These are phyloP conservation scores for Saxophila tyrrhenica DNA, from an alignment of 495 filamentous ascomycete genomes.

Conservation along the genomic window DNA sequence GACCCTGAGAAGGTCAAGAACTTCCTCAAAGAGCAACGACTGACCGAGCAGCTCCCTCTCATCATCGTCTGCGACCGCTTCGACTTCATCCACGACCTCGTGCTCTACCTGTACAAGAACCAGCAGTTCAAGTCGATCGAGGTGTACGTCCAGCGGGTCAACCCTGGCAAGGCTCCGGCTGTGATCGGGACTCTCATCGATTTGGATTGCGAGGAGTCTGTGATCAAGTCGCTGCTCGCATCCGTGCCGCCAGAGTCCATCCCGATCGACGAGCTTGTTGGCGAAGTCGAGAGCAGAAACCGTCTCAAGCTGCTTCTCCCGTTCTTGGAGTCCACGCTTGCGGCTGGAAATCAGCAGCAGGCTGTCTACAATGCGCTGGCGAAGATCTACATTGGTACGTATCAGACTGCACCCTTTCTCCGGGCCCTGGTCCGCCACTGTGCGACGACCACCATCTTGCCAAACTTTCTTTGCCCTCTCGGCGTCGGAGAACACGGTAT, in stretches of 20 bases:
- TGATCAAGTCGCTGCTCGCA: constrained; percentile 86
- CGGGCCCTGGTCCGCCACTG: too few species aligned
- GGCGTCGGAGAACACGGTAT: too few species aligned
- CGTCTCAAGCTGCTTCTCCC: constrained; percentile 90
- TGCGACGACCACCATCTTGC: too few species aligned
- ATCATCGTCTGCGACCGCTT: constrained; percentile 99
- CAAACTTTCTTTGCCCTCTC: too few species aligned
- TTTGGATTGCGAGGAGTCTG: constrained; percentile 90
- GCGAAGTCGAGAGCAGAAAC: constrained; percentile 89
- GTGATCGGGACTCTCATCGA: constrained; percentile 94
- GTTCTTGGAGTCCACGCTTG: constrained; percentile 89
- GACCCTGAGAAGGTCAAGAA: constrained; percentile 98
- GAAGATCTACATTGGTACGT: constrained; percentile 99
- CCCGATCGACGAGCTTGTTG: constrained; percentile 91
- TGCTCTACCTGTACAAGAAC: constrained; percentile 96
- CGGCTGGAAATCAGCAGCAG: constrained; percentile 88
- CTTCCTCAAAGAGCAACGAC: constrained; percentile 92
- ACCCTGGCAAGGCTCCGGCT: constrained; percentile 82
- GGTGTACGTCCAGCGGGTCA: constrained; percentile 97
- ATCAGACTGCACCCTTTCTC: too few species aligned
- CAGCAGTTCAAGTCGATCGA: constrained; percentile 99
- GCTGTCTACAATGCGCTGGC: constrained; percentile 97
- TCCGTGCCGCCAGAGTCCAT: constrained; percentile 77
- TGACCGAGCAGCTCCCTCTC: constrained; percentile 85
- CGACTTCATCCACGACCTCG: constrained; percentile 95